These are phyloP conservation scores for Filobasidium floriforme DNA, from an alignment of 768 basidiomycete genomes.

Conservation along the genomic window DNA sequence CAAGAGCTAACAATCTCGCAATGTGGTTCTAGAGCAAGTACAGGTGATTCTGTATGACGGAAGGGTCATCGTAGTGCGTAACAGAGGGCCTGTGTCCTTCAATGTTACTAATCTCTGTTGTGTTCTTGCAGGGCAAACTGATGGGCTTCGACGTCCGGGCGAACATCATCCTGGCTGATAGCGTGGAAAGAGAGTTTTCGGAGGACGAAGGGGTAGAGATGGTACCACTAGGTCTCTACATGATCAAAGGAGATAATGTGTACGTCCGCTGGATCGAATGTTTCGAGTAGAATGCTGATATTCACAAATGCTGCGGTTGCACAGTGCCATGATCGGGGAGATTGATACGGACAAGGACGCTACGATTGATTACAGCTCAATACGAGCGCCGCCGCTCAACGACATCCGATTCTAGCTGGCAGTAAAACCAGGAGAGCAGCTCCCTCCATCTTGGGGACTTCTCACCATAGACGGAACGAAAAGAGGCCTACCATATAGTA, in stretches of 20 bases:
- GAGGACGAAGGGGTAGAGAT: conserved; percentile 88
- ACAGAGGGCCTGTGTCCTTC: background rate
- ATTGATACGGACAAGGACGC: conserved; percentile 65
- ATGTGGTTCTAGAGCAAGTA: conserved; percentile 59
- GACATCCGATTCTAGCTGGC: conserved; percentile 38
- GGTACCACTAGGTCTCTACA: conserved; percentile 85
- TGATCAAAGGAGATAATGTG: conserved; percentile 99
- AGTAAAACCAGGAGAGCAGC: background rate
- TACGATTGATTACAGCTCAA: conserved; percentile 66
- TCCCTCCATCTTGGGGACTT: background rate
- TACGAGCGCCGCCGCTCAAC: conserved; percentile 75
- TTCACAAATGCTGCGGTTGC: background rate
- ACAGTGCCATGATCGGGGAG: conserved; percentile 48
- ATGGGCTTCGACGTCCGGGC: conserved; percentile 92
- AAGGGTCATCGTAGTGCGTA: conserved; percentile 77
- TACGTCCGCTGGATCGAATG: conserved; percentile 50
- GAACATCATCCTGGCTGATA: conserved; percentile 89
- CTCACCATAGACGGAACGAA: background rate
- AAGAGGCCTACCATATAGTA: too few relatives aligned
- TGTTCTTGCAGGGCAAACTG: conserved; percentile 62
- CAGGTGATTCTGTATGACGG: conserved; percentile 94
- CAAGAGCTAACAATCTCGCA: too few relatives aligned
- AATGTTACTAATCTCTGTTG: conserved; percentile 6
- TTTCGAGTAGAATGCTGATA: background rate
- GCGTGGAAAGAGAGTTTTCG: conserved; percentile 86